Conservation (phyloP, 257 asterid species). For the Fraxinus americana region DNA sequence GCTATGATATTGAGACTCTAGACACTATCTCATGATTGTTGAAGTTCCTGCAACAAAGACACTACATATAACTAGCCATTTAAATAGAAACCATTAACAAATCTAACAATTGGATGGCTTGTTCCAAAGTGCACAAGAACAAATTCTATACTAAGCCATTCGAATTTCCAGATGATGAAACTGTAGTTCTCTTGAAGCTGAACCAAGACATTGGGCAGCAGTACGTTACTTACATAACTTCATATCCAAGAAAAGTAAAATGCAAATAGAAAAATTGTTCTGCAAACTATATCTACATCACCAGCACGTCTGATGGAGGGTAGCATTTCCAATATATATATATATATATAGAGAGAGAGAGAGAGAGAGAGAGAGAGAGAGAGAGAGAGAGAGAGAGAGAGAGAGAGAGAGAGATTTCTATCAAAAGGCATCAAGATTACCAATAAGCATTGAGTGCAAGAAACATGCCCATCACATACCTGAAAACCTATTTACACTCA, state of each 20-base stretch:
- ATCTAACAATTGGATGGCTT: conserved; percentile 5
- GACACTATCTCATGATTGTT: conserved; percentile 6
- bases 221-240: not conserved
- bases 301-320: not conserved
- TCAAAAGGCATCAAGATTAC: not conserved
- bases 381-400: no score
- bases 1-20: conserved; percentile 7
- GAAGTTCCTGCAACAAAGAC: conserved; percentile 11
- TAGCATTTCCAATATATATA: not conserved
- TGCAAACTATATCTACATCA: not conserved
- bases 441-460: not conserved
- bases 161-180: not conserved
- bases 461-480: conserved; percentile 1
- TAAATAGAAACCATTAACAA: not conserved
- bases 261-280: not conserved
- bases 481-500: not conserved
- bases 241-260: not conserved
- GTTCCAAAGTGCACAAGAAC: conserved; percentile 16
- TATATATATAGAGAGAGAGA: not conserved
- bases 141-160: not conserved
- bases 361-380: no score
- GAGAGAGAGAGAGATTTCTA: not conserved
- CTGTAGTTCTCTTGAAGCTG: not conserved
- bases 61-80: conserved; percentile 9
- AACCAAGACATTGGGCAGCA: not conserved